Base-by-base conservation (phyloP, 495 filamentous ascomycete genomes). In the Thermochaetoides thermophila region DNA sequence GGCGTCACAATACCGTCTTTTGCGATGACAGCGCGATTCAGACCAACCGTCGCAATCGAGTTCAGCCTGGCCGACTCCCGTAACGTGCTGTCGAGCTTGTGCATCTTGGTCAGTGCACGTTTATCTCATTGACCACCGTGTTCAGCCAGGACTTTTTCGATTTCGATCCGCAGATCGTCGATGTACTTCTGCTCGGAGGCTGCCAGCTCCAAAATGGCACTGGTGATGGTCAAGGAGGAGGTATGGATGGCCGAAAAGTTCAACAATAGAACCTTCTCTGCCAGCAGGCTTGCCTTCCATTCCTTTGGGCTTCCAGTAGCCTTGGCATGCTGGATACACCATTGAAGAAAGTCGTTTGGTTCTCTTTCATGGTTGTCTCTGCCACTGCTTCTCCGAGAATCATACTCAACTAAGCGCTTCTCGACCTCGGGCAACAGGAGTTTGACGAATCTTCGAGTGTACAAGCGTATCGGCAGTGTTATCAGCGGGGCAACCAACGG, bases 191-290 rank as follows among this genome's bases (percentile, higher is more conserved):
- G 46, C 33, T 44, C 38, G 20, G 38, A 39, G 14, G 34, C 23
- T 13, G 31, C 40, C 11, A 55, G 40, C 15, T 50, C 49, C 4
- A 50, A 34, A 21, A 55, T 31, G 25, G 37, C 48, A 28, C 38
- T 31, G 9, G 63, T 67, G 17, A 64, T 56, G 17, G 55, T 44
- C 14, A 68, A 56, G 17, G 57, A 59, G 12, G 63, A 59, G 1
- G 69, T 68, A 42, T 69, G 66, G 25, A 69, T 63, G 1, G 64
- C 52, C 9, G 55, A 63, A 31, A 71, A 65, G 43, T 68, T 69
- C 27, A 66, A 37, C 3, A 59, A 24, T 17, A 59, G 40, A n/a
- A 61, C 37, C 6, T 53, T 49, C 19, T 36, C 43, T 3, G 48
- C 44, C 11, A 61, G 43, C 16, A 52, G 51, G 8, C 34, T 22